These are phyloP conservation scores for Chlorella sp. DNA, from an alignment of 139 green algal species.

Conservation along the genomic window DNA sequence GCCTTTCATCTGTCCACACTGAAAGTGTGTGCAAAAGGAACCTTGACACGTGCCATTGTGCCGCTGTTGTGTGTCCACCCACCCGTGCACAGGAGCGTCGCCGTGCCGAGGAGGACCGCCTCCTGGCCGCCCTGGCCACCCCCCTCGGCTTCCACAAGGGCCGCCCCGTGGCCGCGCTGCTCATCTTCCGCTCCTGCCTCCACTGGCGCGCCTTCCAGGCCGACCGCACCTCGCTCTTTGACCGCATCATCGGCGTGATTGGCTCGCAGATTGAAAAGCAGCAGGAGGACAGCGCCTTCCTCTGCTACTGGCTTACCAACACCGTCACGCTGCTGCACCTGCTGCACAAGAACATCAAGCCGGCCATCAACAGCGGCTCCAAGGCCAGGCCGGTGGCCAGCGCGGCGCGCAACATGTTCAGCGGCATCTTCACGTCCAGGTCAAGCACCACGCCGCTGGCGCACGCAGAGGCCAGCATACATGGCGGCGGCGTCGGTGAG, in stretches of 20 bases:
- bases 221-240: slow-evolving; percentile 93
- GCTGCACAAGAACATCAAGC: slow-evolving; percentile 93
- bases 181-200: slow-evolving; percentile 81
- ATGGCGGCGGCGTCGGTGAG: slow-evolving; percentile 69
- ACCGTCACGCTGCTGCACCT: slow-evolving; percentile 93
- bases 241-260: slow-evolving; percentile 91
- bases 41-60: too few species aligned
- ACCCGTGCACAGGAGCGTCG: slow-evolving; percentile 68
- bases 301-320: slow-evolving; percentile 96
- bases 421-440: slow-evolving; percentile 32
- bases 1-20: too few species aligned
- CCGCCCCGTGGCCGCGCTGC: slow-evolving; percentile 76
- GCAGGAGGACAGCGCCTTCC: slow-evolving; percentile 81
- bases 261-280: slow-evolving; percentile 75
- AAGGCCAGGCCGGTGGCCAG: slow-evolving; percentile 13
- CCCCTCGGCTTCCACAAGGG: slow-evolving; percentile 45
- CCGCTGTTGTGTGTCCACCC: too few species aligned
- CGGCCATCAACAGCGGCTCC: slow-evolving; percentile 43
- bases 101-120: slow-evolving; percentile 76
- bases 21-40: too few species aligned
- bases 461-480: slow-evolving; percentile 69
- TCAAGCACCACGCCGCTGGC: slow-evolving; percentile 10
- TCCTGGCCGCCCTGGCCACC: slow-evolving; percentile 57
- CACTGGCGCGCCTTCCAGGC: slow-evolving; percentile 59
- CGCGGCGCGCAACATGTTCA: slow-evolving; percentile 39